These are phyloP conservation scores for Diplodia sapinea DNA, from an alignment of 2,329 filamentous ascomycete genomes.

Conservation along the genomic window DNA sequence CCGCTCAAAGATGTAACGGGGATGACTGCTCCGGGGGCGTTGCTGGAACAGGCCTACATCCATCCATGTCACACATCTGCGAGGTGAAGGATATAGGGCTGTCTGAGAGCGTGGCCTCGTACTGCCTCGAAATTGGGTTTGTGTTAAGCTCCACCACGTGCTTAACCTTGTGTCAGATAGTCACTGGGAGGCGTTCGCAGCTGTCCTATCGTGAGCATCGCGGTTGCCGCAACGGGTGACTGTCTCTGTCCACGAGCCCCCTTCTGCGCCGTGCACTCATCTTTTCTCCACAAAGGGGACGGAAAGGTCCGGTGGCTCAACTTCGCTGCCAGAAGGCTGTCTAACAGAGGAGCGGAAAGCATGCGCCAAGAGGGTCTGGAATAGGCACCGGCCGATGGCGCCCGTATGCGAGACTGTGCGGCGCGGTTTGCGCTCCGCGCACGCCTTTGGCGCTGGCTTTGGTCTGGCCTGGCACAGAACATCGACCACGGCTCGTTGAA, in stretches of 20 bases:
- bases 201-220: not conserved
- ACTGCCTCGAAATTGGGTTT: not conserved
- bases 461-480: not conserved
- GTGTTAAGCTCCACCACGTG: not conserved
- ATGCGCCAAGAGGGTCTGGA: not conserved
- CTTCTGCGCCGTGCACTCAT: not conserved
- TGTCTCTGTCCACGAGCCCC: not conserved
- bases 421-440: not conserved
- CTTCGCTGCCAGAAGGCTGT: not conserved
- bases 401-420: not conserved
- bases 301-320: not conserved
- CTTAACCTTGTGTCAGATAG: not conserved
- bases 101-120: not conserved
- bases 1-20: no score
- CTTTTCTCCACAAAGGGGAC: not conserved
- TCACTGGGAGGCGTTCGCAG: not conserved
- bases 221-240: not conserved
- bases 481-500: conserved; percentile 1
- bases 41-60: not conserved
- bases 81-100: not conserved
- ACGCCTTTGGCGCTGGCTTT: not conserved
- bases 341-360: not conserved
- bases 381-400: not conserved
- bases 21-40: not conserved
- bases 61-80: no score